These are phyloP conservation scores for Trichoderma koningiopsis DNA, from an alignment of 2,329 filamentous ascomycete genomes.

Conservation along the genomic window DNA sequence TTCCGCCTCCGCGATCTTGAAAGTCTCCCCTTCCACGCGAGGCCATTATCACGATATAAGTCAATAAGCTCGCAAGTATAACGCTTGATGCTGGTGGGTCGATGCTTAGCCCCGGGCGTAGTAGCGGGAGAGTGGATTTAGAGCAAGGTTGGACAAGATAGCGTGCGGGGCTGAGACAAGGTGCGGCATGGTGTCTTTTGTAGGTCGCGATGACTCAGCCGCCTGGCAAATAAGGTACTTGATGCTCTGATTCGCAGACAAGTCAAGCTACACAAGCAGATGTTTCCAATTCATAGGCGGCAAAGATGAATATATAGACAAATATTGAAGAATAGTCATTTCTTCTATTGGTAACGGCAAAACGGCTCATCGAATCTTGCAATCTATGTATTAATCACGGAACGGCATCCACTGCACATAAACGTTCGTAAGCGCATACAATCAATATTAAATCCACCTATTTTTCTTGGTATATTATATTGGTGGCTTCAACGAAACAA, in stretches of 20 bases:
- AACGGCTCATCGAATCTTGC: not conserved
- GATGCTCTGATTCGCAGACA: not conserved
- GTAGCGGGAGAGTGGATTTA: not conserved
- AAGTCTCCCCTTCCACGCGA: slow-evolving; percentile 13
- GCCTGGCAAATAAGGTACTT: not conserved
- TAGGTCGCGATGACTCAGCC: not conserved
- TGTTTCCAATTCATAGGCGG: not conserved
- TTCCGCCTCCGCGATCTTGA: slow-evolving; percentile 6
- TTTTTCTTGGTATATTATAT: slow-evolving; percentile 5
- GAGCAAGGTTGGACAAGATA: not conserved
- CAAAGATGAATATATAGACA: not conserved
- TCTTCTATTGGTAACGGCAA: not conserved
- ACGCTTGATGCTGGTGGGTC: not conserved
- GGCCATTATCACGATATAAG: not conserved
- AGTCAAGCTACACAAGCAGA: too few relatives aligned
- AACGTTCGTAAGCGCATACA: not conserved
- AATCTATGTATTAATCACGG: not conserved
- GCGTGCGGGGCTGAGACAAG: not conserved
- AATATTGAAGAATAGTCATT: not conserved
- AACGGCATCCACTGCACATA: not conserved
- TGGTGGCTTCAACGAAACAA: not conserved
- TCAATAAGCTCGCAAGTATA: not conserved
- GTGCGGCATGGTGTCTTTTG: not conserved
- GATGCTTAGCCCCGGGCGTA: not conserved
- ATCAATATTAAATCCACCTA: not conserved